Evolutionary conservation across 2,329 filamentous ascomycete species (phyloP).

Genomic region (Alternaria triticina): DNA sequence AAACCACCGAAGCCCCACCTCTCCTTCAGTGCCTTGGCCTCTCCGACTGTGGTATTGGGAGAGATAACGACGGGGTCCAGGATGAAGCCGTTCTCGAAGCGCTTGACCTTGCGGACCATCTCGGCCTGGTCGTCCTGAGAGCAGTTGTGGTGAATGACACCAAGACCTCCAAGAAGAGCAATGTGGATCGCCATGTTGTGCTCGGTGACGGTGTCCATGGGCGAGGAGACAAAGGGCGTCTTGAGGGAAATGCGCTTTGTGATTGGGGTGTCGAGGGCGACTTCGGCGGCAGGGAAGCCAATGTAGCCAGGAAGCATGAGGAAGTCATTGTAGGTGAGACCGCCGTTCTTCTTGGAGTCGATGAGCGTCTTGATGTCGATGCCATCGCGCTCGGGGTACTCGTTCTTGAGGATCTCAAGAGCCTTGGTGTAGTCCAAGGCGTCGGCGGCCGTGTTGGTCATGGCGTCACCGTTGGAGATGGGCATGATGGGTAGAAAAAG

Average conservation of each 20-base stretch:
- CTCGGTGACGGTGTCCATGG: constrained; percentile 99
- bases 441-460: constrained; percentile 59
- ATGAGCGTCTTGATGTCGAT: constrained; percentile 85
- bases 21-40: constrained; percentile 92
- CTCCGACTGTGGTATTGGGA: constrained; percentile 84
- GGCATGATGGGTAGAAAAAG: constrained; percentile 65
- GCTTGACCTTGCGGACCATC: constrained; percentile 99
- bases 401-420: constrained; percentile 75
- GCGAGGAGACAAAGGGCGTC: constrained; percentile 95
- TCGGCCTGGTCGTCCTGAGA: constrained; percentile 95
- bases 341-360: constrained; percentile 89
- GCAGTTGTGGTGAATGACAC: constrained; percentile 99
- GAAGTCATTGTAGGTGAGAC: constrained; percentile 99
- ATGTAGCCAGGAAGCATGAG: constrained; percentile 96
- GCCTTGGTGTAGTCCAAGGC: constrained; percentile 77
- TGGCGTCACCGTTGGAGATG: constrained; percentile 69
- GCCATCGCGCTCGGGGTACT: constrained; percentile 83
- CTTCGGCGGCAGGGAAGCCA: constrained; percentile 91
- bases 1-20: constrained; percentile 99
- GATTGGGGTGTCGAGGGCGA: constrained; percentile 85
- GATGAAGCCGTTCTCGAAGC: constrained; percentile 99
- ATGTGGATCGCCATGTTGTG: constrained; percentile 99
- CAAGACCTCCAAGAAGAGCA: constrained; percentile 83
- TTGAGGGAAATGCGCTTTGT: constrained; percentile 96
- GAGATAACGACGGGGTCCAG: constrained; percentile 91